A percentile compares a stretch with the other conserved stretches of the same genome.
Evolutionary conservation across 2,329 filamentous ascomycete species (phyloP).

Genomic region (Blumeria hordei): DNA sequence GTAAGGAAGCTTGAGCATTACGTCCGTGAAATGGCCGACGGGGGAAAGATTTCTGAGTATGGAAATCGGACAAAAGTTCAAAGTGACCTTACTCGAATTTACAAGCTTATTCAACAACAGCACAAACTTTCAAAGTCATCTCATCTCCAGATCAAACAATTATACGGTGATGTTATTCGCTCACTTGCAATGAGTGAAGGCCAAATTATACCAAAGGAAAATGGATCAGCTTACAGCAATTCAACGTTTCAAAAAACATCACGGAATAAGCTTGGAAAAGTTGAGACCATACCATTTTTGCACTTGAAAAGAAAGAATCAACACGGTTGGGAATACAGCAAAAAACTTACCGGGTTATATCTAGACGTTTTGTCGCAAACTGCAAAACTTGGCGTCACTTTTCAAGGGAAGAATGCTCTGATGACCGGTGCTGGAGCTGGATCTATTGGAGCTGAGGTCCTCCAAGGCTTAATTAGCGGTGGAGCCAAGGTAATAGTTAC

Average conservation of each 20-base stretch:
- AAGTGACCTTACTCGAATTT: conserved; percentile 80
- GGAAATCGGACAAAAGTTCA: conserved; percentile 96
- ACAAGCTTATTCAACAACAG: conserved; percentile 96
- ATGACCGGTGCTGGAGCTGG: conserved; percentile 98
- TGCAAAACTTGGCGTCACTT: conserved; percentile 68
- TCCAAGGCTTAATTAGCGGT: conserved; percentile 87
- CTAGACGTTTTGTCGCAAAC: conserved; percentile 79
- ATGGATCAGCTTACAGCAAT: conserved; percentile 28
- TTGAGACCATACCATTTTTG: conserved; percentile 92
- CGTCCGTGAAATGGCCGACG: conserved; percentile 93
- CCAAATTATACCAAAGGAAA: conserved; percentile 83
- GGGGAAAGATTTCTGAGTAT: conserved; percentile 95
- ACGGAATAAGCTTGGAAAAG: conserved; percentile 53
- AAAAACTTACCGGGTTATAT: conserved; percentile 86
- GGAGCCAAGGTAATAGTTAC: conserved; percentile 94
- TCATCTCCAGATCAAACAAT: conserved; percentile 82
- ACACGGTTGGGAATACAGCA: conserved; percentile 97
- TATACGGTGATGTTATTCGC: conserved; percentile 85
- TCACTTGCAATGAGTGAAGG: conserved; percentile 94
- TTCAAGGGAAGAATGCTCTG: conserved; percentile 81
- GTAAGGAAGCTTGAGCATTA: conserved; percentile 97
- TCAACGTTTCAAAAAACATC: conserved; percentile 29
- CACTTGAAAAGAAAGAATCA: conserved; percentile 86
- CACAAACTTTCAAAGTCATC: conserved; percentile 93
- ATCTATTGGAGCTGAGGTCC: conserved; percentile 89